Evolutionary conservation across 306 rosid species (phyloP).

Genomic region (Lagenaria siceraria): DNA sequence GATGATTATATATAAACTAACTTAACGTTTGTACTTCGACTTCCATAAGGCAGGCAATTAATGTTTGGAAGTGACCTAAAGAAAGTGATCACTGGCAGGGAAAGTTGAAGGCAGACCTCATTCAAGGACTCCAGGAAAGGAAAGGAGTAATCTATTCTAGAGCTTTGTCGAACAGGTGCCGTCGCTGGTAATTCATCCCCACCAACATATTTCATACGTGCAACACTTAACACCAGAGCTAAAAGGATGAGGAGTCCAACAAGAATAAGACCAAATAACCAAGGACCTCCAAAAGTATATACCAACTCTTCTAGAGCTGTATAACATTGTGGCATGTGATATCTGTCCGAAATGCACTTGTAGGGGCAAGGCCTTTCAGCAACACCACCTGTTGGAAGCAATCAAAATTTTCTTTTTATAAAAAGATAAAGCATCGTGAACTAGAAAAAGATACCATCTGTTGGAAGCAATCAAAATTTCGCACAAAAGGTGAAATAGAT

Average conservation of each 20-base stretch:
- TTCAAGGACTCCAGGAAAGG: slow-evolving; percentile 92
- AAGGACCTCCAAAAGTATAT: slow-evolving; percentile 52
- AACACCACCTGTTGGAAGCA: slow-evolving; percentile 33
- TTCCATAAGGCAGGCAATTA: not conserved
- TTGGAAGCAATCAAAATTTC: too few relatives aligned
- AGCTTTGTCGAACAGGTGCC: slow-evolving; percentile 54
- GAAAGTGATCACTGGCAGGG: not conserved
- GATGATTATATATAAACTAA: slow-evolving; percentile 11
- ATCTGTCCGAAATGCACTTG: slow-evolving; percentile 38
- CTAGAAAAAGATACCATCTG: too few relatives aligned
- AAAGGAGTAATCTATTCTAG: slow-evolving; percentile 74
- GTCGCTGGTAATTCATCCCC: slow-evolving; percentile 57
- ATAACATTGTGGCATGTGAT: slow-evolving; percentile 48
- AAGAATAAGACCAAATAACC: slow-evolving; percentile 50
- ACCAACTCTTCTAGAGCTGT: slow-evolving; percentile 48
- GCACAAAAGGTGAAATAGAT: not conserved
- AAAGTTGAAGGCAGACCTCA: slow-evolving; percentile 45
- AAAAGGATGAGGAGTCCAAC: slow-evolving; percentile 60
- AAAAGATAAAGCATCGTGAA: slow-evolving; percentile 1
- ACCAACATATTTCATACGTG: slow-evolving; percentile 66
- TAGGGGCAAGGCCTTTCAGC: slow-evolving; percentile 42
- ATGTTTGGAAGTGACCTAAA: not conserved
- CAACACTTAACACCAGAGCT: slow-evolving; percentile 85
- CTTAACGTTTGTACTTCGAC: not conserved
- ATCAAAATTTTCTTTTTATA: not conserved